These are phyloP conservation scores for Alopecurus myosuroides DNA, from an alignment of 176 grass and related monocot species.

Conservation along the genomic window DNA sequence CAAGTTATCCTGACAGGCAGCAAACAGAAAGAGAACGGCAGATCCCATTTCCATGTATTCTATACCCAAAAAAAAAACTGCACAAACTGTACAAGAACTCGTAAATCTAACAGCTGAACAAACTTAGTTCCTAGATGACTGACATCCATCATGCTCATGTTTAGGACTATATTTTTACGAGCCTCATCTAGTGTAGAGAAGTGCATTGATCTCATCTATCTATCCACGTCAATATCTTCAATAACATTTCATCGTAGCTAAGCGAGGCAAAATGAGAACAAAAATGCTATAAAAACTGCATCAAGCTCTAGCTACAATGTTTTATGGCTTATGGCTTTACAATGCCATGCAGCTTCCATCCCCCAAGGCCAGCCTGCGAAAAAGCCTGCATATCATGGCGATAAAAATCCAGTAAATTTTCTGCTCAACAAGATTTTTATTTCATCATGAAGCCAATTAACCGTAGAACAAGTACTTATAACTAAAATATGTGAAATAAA, in stretches of 20 bases:
- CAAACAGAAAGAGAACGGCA: background rate
- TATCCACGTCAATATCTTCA: constrained; percentile 7
- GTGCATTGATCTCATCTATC: constrained; percentile 30
- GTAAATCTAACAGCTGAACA: background rate
- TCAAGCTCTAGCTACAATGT: constrained; percentile 16
- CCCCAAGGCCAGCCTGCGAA: constrained; percentile 67
- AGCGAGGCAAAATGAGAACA: constrained; percentile 8
- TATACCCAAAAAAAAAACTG: background rate
- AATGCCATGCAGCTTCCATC: constrained; percentile 87
- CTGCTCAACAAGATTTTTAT: background rate
- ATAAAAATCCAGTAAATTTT: background rate
- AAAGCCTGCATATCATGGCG: constrained; percentile 61
- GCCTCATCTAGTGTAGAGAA: background rate
- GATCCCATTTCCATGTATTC: background rate
- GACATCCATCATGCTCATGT: background rate
- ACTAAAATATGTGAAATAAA: background rate
- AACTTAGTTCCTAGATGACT: background rate
- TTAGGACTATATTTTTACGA: background rate
- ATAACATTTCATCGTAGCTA: constrained; percentile 4
- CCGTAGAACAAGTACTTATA: background rate
- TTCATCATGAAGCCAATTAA: background rate
- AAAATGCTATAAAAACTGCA: constrained; percentile 46
- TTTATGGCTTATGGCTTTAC: constrained; percentile 62
- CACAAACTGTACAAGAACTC: background rate
- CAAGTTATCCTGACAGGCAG: background rate